Conservation (phyloP, 495 filamentous ascomycete genomes). For the Trichoderma virens region DNA sequence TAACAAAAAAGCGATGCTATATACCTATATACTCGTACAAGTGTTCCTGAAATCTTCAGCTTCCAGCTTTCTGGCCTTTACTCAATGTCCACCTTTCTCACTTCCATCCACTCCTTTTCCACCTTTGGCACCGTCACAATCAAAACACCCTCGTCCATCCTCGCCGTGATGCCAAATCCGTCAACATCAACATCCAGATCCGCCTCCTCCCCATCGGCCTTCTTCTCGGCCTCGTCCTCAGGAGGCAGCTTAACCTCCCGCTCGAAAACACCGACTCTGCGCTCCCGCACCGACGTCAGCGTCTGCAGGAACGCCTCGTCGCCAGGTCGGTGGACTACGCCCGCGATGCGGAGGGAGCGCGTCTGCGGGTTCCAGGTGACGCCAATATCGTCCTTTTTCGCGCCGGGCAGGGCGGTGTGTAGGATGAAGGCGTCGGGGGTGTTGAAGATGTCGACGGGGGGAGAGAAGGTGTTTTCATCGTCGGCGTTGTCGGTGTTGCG, state of each 20-base stretch:
- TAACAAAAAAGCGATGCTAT: no score
- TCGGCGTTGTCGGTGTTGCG: conserved; percentile 22
- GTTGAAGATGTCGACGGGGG: conserved; percentile 66
- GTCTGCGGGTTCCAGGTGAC: conserved; percentile 68
- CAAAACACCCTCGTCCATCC: conserved; percentile 56
- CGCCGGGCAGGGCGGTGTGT: conserved; percentile 68
- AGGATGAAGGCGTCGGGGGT: conserved; percentile 54
- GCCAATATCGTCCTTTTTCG: conserved; percentile 67
- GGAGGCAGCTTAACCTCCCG: conserved; percentile 53
- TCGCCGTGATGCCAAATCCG: conserved; percentile 59
- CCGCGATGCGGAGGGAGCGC: conserved; percentile 54
- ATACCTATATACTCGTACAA: no score
- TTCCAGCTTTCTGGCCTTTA: conserved; percentile 22
- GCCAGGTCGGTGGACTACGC: conserved; percentile 62
- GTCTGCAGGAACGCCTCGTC: conserved; percentile 64
- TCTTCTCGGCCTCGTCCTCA: conserved; percentile 12
- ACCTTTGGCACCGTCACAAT: conserved; percentile 52
- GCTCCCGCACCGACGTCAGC: conserved; percentile 49
- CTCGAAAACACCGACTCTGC: conserved; percentile 66
- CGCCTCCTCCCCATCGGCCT: no score
- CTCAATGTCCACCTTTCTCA: conserved; percentile 53
- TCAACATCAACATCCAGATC: conserved; percentile 54
- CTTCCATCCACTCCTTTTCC: conserved; percentile 51
- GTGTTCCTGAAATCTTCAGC: no score
- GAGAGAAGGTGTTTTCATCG: conserved; percentile 53